Base-by-base conservation (phyloP, 495 filamentous ascomycete genomes). In the Apodospora peruviana region DNA sequence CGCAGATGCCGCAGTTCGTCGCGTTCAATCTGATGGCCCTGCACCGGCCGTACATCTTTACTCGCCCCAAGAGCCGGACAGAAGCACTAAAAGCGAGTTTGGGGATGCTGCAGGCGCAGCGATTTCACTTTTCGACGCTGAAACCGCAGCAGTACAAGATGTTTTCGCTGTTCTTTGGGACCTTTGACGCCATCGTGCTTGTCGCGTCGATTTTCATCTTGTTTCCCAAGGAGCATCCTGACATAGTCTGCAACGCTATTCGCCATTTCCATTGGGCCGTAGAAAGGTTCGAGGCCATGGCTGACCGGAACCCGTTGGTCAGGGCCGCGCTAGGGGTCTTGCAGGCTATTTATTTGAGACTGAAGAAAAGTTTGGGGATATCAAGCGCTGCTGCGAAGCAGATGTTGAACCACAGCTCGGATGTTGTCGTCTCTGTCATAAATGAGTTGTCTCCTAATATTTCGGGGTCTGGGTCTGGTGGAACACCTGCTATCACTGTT, bases 21-120 rank as follows among this genome's bases (percentile, higher is more conserved):
- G 62, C 70, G 17, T 76, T 81, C 50, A 73, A 79, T 41, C 61
- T 82, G 38, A 80, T 83, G 57, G 77, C 78, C 17, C 69, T 84
- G 27, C 81, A 84, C 46, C 72, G 80, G 39, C 78, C 81, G 0
- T 84, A 80, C 56, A 77, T 84, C 32, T 84, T 84, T 48, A 78
- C 77, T 0, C 68, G 74, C n/a, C 52, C 68, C 3, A 63, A 64
- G 4, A 76, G 71, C 46, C 67, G 78, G 21, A 68, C 66, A 9
- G 71, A 75, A 44, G 78, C 80, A 14, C 60, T 84, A 0, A 71
- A 71, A 49, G 80, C 78, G 23, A 75, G 73, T 35, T 51, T 82
- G 16, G 67, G 66, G 3, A 79, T 83, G 66, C 61, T 84, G 4
- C 65, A 72, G 14, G 72, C 77, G 22, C 80, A 83, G 55, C 65